phyloP scores from a whole-genome alignment of 192 early-diverging fungal species.

The Glomus cerebriforme region DNA sequence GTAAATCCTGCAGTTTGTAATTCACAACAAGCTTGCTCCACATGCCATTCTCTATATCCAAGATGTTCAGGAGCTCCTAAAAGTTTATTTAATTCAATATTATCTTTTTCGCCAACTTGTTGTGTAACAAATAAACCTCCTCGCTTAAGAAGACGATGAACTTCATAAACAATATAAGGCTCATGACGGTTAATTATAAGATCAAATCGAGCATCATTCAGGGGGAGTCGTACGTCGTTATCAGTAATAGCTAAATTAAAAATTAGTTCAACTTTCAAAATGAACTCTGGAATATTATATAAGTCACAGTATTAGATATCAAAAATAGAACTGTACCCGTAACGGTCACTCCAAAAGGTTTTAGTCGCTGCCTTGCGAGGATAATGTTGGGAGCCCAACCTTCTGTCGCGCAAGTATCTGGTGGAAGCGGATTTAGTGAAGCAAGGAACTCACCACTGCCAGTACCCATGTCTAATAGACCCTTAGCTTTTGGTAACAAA shows the following conservation, averaged over 20 bases:
- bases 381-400: slow-evolving; percentile 37
- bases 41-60: slow-evolving; percentile 12
- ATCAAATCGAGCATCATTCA: slow-evolving; percentile 37
- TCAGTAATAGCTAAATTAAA: slow-evolving; percentile 17
- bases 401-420: slow-evolving; percentile 35
- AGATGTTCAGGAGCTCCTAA: slow-evolving; percentile 33
- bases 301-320: too few species aligned
- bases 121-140: slow-evolving; percentile 37
- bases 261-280: not conserved
- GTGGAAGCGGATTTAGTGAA: slow-evolving; percentile 18
- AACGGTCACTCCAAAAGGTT: slow-evolving; percentile 33
- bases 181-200: slow-evolving; percentile 37
- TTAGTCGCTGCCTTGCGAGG: slow-evolving; percentile 30
- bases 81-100: slow-evolving; percentile 32
- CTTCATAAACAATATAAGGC: slow-evolving; percentile 24
- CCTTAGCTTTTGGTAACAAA: slow-evolving; percentile 25
- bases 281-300: slow-evolving; percentile 1
- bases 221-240: slow-evolving; percentile 30
- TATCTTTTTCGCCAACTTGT: slow-evolving; percentile 37
- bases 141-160: slow-evolving; percentile 31
- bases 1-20: slow-evolving; percentile 28
- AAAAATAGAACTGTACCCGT: not conserved
- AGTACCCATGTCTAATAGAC: slow-evolving; percentile 33
- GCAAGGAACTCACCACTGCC: slow-evolving; percentile 39
- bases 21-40: slow-evolving; percentile 30